These are phyloP conservation scores for Tricholoma bakamatsutake DNA, from an alignment of 768 basidiomycete species.

Conservation along the genomic window DNA sequence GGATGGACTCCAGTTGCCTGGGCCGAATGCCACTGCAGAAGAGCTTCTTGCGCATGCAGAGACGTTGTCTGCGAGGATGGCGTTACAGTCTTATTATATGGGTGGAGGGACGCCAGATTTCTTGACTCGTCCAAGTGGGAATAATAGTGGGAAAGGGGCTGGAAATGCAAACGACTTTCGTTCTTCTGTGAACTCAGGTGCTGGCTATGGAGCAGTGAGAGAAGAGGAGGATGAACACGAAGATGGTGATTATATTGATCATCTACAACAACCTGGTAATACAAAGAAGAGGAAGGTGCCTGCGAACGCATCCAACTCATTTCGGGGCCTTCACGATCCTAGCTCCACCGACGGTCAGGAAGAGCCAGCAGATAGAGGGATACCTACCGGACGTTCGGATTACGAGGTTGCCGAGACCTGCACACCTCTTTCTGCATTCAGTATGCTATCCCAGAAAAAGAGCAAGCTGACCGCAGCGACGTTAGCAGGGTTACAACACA, in stretches of 20 bases:
- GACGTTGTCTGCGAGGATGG: constrained; percentile 51
- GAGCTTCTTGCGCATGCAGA: constrained; percentile 55
- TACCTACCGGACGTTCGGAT: constrained; percentile 18
- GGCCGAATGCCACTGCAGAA: constrained; percentile 45
- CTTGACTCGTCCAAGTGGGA: constrained; percentile 14
- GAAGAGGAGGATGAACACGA: constrained; percentile 48
- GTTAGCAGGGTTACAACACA: constrained; percentile 66
- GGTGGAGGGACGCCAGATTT: constrained; percentile 41
- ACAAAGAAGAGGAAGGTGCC: constrained; percentile 90
- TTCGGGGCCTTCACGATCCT: constrained; percentile 38
- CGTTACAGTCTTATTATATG: constrained; percentile 55
- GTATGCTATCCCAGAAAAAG: constrained; percentile 10
- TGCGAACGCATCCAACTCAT: constrained; percentile 50
- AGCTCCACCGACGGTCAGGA: constrained; percentile 18
- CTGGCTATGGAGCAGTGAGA: constrained; percentile 15
- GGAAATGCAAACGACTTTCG: constrained; percentile 5
- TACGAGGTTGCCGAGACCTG: constrained; percentile 15
- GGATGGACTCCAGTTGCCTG: constrained; percentile 24
- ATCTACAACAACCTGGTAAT: constrained; percentile 71
- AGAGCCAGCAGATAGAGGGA: constrained; percentile 21
- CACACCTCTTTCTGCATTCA: constrained; percentile 9
- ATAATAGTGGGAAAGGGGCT: constrained; percentile 2
- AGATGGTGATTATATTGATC: constrained; percentile 62
- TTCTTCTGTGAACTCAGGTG: constrained; percentile 16
- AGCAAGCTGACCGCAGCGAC: constrained; percentile 52